phyloP scores from a whole-genome alignment of 2,329 filamentous ascomycete genomes.

The Penicillium occitanis region DNA sequence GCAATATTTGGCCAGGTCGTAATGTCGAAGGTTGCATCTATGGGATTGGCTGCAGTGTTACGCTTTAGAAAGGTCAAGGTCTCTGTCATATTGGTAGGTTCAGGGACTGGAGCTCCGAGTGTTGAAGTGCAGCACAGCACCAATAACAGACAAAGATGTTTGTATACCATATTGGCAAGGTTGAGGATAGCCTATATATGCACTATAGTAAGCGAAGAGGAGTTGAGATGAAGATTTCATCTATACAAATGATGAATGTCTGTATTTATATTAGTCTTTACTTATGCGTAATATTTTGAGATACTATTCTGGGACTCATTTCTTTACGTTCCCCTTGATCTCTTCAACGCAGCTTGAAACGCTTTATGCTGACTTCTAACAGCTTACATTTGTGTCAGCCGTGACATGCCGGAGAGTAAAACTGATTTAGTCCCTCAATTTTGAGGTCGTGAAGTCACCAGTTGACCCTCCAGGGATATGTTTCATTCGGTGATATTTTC shows the following conservation, averaged over 20 bases:
- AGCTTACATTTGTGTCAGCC: not conserved
- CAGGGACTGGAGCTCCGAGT: conserved; percentile 6
- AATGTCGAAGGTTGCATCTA: not conserved
- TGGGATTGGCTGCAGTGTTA: not conserved
- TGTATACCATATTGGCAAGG: not conserved
- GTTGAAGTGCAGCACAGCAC: not conserved
- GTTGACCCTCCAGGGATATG: not conserved
- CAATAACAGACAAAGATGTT: not conserved
- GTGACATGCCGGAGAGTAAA: not conserved
- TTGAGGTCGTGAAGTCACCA: not conserved
- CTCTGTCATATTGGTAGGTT: not conserved
- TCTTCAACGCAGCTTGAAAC: not conserved
- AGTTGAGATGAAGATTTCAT: not conserved
- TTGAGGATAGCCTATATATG: not conserved
- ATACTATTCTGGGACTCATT: not conserved
- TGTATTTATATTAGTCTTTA: not conserved
- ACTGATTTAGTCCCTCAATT: not conserved
- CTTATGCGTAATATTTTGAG: too few relatives aligned
- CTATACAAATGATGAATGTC: not conserved
- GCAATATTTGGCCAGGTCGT: conserved; percentile 10
- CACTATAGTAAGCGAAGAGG: not conserved
- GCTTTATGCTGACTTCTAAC: not conserved
- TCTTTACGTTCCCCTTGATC: not conserved
- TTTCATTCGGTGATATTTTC: not conserved
- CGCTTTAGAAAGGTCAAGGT: not conserved